These are phyloP conservation scores for Eleusine indica DNA, from an alignment of 176 grass and related monocot species.

Conservation along the genomic window DNA sequence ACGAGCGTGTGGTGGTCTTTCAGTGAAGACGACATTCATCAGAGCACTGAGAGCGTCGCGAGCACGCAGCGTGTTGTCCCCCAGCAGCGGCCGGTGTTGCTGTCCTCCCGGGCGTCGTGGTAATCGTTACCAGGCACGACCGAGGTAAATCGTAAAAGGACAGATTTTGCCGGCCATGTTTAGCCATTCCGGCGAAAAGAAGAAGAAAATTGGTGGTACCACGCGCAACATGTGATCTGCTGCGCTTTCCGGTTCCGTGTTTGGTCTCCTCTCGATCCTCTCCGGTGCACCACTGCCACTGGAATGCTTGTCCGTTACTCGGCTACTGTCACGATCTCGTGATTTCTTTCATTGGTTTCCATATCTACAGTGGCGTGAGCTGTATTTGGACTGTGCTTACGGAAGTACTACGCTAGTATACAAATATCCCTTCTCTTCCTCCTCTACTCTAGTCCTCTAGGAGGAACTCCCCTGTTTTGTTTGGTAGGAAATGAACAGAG, in stretches of 20 bases:
- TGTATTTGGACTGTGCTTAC: not conserved
- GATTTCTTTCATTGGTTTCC: not conserved
- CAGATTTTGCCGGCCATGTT: conserved; percentile 28
- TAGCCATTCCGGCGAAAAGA: not conserved
- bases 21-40: not conserved
- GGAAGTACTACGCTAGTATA: not conserved
- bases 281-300: not conserved
- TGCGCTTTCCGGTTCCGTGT: conserved; percentile 20
- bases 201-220: not conserved
- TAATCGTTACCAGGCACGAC: not conserved
- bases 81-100: not conserved
- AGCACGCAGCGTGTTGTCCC: not conserved
- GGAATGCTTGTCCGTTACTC: not conserved
- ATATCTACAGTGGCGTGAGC: not conserved
- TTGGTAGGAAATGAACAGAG: not conserved
- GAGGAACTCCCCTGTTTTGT: not conserved
- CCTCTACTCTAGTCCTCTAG: not conserved
- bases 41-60: not conserved
- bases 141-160: not conserved
- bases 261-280: too few relatives aligned
- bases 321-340: conserved; percentile 28
- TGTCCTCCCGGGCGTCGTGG: not conserved
- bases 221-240: conserved; percentile 34
- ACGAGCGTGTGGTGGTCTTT: not conserved
- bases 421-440: not conserved